Conservation (phyloP, 2,329 filamentous ascomycete species). For the Hymenoscyphus linearis region DNA sequence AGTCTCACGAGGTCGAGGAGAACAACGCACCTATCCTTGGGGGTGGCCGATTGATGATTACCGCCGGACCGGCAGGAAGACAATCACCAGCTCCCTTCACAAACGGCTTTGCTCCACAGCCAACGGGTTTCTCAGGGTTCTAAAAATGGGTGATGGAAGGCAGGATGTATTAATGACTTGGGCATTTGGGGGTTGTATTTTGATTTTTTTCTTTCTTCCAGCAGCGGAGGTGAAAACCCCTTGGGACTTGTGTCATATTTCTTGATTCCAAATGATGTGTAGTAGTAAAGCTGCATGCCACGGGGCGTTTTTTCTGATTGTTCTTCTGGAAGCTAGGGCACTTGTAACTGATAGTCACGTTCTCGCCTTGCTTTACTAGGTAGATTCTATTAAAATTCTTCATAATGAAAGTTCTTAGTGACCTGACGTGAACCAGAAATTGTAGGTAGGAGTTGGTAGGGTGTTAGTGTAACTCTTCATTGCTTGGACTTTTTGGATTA, state of each 20-base stretch:
- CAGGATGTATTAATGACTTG: slow-evolving; percentile 30
- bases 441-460: too few relatives aligned
- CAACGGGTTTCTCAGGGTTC: slow-evolving; percentile 65
- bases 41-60: slow-evolving; percentile 86
- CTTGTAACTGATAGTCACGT: slow-evolving; percentile 1
- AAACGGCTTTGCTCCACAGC: slow-evolving; percentile 85
- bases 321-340: not conserved
- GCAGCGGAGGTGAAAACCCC: slow-evolving; percentile 19
- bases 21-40: slow-evolving; percentile 92
- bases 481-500: too few relatives aligned
- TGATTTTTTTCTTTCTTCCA: slow-evolving; percentile 22
- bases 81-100: slow-evolving; percentile 60
- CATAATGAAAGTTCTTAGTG: not conserved
- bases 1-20: slow-evolving; percentile 73
- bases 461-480: too few relatives aligned
- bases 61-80: slow-evolving; percentile 65
- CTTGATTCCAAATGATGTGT: slow-evolving; percentile 25
- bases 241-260: slow-evolving; percentile 21
- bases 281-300: slow-evolving; percentile 26
- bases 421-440: not conserved
- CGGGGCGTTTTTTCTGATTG: slow-evolving; percentile 1
- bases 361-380: slow-evolving; percentile 1
- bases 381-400: slow-evolving; percentile 1
- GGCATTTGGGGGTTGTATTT: slow-evolving; percentile 25
- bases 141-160: slow-evolving; percentile 30